These are phyloP conservation scores for Odonthalia washingtoniensis DNA, from an alignment of 31 red algal species.

Conservation along the genomic window DNA sequence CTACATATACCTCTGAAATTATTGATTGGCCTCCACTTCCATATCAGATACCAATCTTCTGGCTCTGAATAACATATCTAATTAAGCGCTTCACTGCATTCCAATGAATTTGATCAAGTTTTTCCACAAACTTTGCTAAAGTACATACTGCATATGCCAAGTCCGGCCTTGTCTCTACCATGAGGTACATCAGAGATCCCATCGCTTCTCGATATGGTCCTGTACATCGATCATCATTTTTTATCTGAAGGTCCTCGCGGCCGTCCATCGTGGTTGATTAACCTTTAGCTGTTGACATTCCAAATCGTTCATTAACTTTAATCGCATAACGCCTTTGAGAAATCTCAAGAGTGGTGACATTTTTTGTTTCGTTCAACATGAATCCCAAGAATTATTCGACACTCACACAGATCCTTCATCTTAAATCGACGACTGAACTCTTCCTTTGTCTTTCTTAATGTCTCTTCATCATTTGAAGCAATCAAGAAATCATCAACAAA, in stretches of 20 bases:
- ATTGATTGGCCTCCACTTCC: background rate
- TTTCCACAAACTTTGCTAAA: too few relatives aligned
- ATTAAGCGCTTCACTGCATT: background rate
- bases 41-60: background rate
- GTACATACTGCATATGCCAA: too few relatives aligned
- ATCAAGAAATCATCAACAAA: too few relatives aligned
- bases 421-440: too few relatives aligned
- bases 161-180: too few relatives aligned
- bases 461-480: too few relatives aligned
- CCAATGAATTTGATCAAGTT: too few relatives aligned
- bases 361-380: background rate
- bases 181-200: background rate
- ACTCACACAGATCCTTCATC: slow-evolving; percentile 32
- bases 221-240: background rate
- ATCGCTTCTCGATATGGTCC: background rate
- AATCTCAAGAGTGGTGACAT: background rate
- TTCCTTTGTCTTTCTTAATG: too few relatives aligned
- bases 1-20: background rate
- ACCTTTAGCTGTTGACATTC: background rate
- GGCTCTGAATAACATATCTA: background rate
- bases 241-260: background rate
- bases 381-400: slow-evolving; percentile 4
- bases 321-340: background rate
- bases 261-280: background rate
- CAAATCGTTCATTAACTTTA: background rate